Evolutionary conservation across 1,139 yeast genomes (phyloP), one percentile per base, ranked within the genome.

Genomic region (Suhomyces terraborum): DNA sequence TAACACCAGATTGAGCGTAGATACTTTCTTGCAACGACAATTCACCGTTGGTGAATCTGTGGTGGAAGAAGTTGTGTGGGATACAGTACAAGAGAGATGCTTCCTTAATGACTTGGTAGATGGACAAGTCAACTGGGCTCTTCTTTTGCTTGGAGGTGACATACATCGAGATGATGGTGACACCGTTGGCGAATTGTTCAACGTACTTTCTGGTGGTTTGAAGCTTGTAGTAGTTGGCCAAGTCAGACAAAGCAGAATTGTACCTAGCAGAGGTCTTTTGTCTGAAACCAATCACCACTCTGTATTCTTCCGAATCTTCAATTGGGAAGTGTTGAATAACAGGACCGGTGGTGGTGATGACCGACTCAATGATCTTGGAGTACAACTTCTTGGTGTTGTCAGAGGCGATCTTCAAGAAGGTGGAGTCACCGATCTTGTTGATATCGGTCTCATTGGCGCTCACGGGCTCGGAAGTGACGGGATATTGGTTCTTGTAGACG

Each of bases 21-120:
- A 91, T 84, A 38, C 93, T 80, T 67, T 93, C 98, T 67, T 93
- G 98, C 55, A 94, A 80, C 1, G 97, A 89, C 64, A 91, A 77
- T 51, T 82, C 83, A 42, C 94, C 87, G 43, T 74, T 66, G 49
- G 85, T 83, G 60, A 91, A 91, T 46, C 83, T 75, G 40, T 77
- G 74, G 54, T 84, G 85, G 74, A 91, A 91, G 55, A 79, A 76
- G 58, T 88, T 88, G 64, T 86, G 85, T 34, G 98, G 98, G 52
- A 93, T 79, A 57, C 96, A 88, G 66, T 87, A 93, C 53, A 93
- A 74, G 56, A 93, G 77, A 6, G 97, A 88, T 30, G 96, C 96
- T 66, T 93, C 98, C 69, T 88, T 89, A 58, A 88, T 85, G 50
- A 93, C 87, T 70, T 93, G 98, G 64, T 84, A 84, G 50, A 91